Evolutionary conservation across 148 eudicot genomes (phyloP).

Genomic region (Pharnaceum exiguum): DNA sequence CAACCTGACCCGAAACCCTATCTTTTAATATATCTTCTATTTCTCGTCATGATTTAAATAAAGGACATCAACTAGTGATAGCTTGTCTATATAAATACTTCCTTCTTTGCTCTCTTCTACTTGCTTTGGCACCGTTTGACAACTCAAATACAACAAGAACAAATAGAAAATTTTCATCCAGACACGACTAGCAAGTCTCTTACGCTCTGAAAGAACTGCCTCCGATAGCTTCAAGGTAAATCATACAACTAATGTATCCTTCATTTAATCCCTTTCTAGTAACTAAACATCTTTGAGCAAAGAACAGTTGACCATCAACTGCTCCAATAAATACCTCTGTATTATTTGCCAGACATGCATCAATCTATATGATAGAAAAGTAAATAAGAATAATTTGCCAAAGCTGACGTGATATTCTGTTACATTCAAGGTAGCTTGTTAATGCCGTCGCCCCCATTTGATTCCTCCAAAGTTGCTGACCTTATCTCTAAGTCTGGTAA

Average conservation of each 20-base stretch:
- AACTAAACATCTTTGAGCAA: no score
- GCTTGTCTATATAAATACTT: slow-evolving; percentile 20
- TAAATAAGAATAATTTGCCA: not conserved
- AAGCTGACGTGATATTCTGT: slow-evolving; percentile 22
- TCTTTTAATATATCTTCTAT: slow-evolving; percentile 11
- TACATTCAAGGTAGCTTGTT: not conserved
- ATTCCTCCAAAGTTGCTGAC: slow-evolving; percentile 7
- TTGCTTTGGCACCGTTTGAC: not conserved
- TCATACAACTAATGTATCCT: no score
- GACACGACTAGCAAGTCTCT: no score
- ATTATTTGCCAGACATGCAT: not conserved
- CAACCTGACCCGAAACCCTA: slow-evolving; percentile 27
- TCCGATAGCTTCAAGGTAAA: no score
- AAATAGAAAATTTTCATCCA: not conserved
- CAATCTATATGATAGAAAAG: not conserved
- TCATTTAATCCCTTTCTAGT: no score
- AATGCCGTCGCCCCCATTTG: slow-evolving; percentile 8
- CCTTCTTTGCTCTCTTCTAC: slow-evolving; percentile 1
- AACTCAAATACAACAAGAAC: not conserved
- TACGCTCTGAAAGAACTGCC: no score
- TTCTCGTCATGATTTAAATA: not conserved
- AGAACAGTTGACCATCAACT: not conserved
- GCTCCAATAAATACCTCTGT: not conserved
- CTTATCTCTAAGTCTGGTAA: not conserved
- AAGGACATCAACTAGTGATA: not conserved